Base-by-base conservation (phyloP, 306 rosid genomes). In the Medicago lupulina region DNA sequence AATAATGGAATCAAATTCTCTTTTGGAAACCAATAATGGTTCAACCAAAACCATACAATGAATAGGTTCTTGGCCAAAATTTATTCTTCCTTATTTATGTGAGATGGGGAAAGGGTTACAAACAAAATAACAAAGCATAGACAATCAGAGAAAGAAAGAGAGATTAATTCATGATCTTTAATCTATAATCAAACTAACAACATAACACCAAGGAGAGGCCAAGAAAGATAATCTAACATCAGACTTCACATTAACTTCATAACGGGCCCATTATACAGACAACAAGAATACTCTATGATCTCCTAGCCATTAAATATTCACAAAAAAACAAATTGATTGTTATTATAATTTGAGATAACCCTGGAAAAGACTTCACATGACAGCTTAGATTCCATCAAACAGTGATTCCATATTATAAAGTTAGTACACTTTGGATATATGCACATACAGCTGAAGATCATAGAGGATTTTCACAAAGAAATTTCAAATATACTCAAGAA, bases 341-440 rank as follows among this genome's bases (percentile, higher is more conserved):
- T 71, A 71, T 28, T 28, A 28, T 59, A 9, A 71, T 46, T 79
- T 67, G 21, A 50, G 40, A 82, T 46, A 68, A 44, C 64, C 57
- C 67, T 19, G 73, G 78, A 76, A 79, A 75, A 79, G 62, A 83
- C 65, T 59, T 78, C 76, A 25, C 59, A 53, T 28, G 79, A 83
- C 78, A 61, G 80, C 70, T 78, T 38, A 83, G 89, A 76, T 36
- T 75, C 86, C 80, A 71, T 55, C 78, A 8, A 8, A 71, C n/a
- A 75, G 40, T 70, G 79, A 65, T 70, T 69, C 75, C 63, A 58
- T 58, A 58, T 53, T 53, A 53, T 53, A 17, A 79, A 67, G 77
- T 78, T 71, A 34, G 28, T 19, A 72, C 49, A 70, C 36, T 38
- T 73, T 31, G 41, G 16, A 50, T 23, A 50, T 23, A 21, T 72